Evolutionary conservation across 2,329 filamentous ascomycete species (phyloP).

Genomic region (Neofusicoccum laricinum): DNA sequence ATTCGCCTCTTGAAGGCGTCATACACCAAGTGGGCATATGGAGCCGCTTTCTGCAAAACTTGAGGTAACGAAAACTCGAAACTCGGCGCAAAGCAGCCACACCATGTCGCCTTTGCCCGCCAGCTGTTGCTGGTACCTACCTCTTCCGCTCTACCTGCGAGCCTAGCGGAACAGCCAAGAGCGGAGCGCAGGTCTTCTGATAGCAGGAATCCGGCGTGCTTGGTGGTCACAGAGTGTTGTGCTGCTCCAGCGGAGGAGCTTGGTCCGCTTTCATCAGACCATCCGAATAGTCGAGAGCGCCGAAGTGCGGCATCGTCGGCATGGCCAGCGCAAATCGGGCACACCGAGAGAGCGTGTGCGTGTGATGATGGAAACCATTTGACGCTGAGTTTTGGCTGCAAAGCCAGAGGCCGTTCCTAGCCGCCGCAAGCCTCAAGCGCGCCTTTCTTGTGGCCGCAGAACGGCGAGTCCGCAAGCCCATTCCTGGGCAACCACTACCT

Average conservation of each 20-base stretch:
- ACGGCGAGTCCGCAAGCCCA: not conserved
- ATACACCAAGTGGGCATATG: slow-evolving; percentile 14
- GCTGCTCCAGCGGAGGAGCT: not conserved
- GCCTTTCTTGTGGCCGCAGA: not conserved
- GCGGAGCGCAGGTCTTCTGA: not conserved
- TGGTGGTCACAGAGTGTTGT: not conserved
- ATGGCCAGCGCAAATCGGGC: not conserved
- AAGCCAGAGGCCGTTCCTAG: not conserved
- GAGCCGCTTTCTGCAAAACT: slow-evolving; percentile 10
- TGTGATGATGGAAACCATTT: not conserved
- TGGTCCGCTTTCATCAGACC: not conserved
- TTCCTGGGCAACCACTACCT: not conserved
- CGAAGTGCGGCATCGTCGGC: not conserved
- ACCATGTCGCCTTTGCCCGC: slow-evolving; percentile 5
- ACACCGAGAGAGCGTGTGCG: not conserved
- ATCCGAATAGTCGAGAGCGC: not conserved
- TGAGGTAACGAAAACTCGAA: slow-evolving; percentile 10
- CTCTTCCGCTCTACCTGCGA: not conserved
- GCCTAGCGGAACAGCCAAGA: slow-evolving; percentile 2
- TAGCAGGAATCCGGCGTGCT: not conserved
- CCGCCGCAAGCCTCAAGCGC: not conserved
- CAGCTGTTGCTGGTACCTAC: not conserved
- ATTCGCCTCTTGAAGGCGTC: slow-evolving; percentile 15
- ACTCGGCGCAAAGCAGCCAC: slow-evolving; percentile 13
- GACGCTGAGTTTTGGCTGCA: not conserved